Percentiles rank a stretch among this genome's conserved stretches.
phyloP scores from a whole-genome alignment of 75 land plant species.

The Gnetum montanum region DNA sequence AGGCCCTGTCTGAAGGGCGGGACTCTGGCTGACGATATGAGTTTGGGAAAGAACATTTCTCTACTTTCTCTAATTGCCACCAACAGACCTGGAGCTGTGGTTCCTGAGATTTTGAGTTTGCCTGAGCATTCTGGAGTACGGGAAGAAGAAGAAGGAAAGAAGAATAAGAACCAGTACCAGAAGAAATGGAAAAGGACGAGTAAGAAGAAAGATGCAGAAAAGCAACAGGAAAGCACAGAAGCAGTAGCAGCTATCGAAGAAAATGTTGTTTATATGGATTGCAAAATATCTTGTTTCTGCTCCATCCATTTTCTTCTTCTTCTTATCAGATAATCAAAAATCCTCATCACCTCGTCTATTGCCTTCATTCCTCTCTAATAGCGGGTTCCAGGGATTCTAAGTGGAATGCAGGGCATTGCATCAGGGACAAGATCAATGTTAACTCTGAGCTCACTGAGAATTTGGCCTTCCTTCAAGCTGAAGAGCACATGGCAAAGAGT shows the following conservation, averaged over 20 bases:
- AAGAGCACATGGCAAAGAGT: no score
- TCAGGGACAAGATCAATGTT: no score
- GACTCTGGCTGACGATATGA: constrained; percentile 94
- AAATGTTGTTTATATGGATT: no score
- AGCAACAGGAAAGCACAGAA: constrained; percentile 9
- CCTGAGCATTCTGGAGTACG: neutral
- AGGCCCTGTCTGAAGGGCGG: constrained; percentile 74
- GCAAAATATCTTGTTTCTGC: no score
- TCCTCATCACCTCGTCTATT: no score
- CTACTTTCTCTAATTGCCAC: constrained; percentile 77
- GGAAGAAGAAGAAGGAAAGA: neutral
- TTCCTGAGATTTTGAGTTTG: constrained; percentile 5
- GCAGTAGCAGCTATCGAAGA: neutral
- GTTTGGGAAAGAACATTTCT: constrained; percentile 82
- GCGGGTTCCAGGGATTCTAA: no score
- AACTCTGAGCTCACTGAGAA: no score
- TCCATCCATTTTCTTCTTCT: no score
- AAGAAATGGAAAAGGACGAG: neutral
- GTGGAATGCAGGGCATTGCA: no score
- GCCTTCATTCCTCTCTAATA: no score
- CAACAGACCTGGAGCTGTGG: constrained; percentile 27
- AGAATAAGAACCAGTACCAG: neutral
- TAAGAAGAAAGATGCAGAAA: neutral
- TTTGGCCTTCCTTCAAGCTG: no score
- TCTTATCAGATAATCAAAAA: no score